These are phyloP conservation scores for Epichloe sylvatica DNA, from an alignment of 2,329 filamentous ascomycete genomes.

Conservation along the genomic window DNA sequence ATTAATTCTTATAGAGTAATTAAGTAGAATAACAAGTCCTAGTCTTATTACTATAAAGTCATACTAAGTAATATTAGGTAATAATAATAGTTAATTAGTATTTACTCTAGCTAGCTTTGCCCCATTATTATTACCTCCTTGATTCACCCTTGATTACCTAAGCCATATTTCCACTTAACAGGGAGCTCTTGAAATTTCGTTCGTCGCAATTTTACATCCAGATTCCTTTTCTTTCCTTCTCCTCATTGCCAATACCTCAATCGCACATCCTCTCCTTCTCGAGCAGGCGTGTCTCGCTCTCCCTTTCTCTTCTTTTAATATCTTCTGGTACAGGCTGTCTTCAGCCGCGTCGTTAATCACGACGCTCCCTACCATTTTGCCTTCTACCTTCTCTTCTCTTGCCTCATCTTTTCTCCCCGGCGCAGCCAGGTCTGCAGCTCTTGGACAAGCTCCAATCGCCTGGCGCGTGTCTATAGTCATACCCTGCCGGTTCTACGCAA, in stretches of 20 bases:
- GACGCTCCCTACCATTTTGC: slow-evolving; percentile 25
- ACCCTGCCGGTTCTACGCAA: slow-evolving; percentile 43
- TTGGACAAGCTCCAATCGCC: slow-evolving; percentile 35
- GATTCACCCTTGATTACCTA: no score
- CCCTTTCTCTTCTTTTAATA: neutral
- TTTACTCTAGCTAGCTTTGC: no score
- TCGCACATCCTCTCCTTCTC: slow-evolving; percentile 5
- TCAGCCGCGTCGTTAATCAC: slow-evolving; percentile 28
- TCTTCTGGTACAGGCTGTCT: slow-evolving; percentile 25
- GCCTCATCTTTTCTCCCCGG: slow-evolving; percentile 33
- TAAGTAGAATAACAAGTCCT: no score
- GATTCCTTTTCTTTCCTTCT: slow-evolving; percentile 9
- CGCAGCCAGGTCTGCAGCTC: slow-evolving; percentile 56
- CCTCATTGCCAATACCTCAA: slow-evolving; percentile 2
- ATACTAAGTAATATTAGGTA: no score
- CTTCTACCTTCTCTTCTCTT: slow-evolving; percentile 40
- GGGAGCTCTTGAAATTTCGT: slow-evolving; percentile 17
- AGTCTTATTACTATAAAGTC: no score
- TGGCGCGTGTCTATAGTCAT: slow-evolving; percentile 36
- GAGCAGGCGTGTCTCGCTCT: slow-evolving; percentile 13
- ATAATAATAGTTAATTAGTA: no score
- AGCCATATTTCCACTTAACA: no score
- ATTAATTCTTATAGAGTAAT: no score
- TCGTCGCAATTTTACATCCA: slow-evolving; percentile 12
- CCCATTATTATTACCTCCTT: no score